Evolutionary conservation across 2,329 filamentous ascomycete genomes (phyloP).

Genomic region (Claviceps paspali): DNA sequence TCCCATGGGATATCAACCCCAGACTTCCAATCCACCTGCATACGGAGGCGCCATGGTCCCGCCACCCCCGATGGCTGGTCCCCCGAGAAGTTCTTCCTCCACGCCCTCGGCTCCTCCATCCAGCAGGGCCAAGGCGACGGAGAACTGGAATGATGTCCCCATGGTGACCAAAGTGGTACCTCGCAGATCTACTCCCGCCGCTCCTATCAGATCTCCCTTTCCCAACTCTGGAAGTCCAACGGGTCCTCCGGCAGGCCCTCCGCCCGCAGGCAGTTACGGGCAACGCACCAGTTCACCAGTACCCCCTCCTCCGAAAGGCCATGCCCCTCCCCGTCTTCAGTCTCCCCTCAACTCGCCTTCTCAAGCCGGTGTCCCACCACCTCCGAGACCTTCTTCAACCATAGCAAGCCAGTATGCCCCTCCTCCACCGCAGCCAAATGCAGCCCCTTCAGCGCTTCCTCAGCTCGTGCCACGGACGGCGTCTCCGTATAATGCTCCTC

Average conservation of each 20-base stretch:
- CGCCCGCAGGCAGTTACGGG: slow-evolving; percentile 36
- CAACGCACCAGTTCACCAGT: slow-evolving; percentile 57
- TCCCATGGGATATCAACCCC: slow-evolving; percentile 34
- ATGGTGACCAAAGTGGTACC: slow-evolving; percentile 63
- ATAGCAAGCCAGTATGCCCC: slow-evolving; percentile 40
- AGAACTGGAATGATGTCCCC: slow-evolving; percentile 91
- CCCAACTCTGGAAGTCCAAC: slow-evolving; percentile 42
- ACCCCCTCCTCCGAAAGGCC: slow-evolving; percentile 64
- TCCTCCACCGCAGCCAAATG: slow-evolving; percentile 46
- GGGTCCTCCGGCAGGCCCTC: slow-evolving; percentile 15
- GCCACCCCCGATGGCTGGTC: slow-evolving; percentile 18
- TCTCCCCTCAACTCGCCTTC: slow-evolving; percentile 49
- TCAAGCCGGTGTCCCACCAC: slow-evolving; percentile 35
- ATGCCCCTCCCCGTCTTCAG: slow-evolving; percentile 51
- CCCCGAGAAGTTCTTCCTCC: slow-evolving; percentile 35
- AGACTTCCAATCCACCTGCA: slow-evolving; percentile 21
- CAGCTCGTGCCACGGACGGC: slow-evolving; percentile 55
- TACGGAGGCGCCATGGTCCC: slow-evolving; percentile 18
- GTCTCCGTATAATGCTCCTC: slow-evolving; percentile 77
- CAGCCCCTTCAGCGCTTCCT: slow-evolving; percentile 39
- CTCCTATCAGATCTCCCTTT: slow-evolving; percentile 62
- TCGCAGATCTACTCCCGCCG: slow-evolving; percentile 59
- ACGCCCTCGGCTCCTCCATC: slow-evolving; percentile 56
- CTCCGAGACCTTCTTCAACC: slow-evolving; percentile 46
- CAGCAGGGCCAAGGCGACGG: slow-evolving; percentile 53